Evolutionary conservation across 768 basidiomycete species (phyloP), one percentile per base, ranked within the genome.

Genomic region (Leccinum incarnatum): DNA sequence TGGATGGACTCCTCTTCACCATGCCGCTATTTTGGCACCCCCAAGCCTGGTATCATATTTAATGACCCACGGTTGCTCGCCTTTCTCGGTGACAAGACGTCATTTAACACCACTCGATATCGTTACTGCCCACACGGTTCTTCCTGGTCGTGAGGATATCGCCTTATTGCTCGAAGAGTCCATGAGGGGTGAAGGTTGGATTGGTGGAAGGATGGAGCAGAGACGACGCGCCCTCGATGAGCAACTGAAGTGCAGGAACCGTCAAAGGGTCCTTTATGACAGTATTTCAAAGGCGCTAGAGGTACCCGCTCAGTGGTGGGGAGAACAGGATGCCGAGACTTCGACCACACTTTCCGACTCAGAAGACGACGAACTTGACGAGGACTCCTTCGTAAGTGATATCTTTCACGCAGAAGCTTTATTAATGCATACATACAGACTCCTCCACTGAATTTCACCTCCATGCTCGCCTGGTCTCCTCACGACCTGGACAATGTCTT

Each of bases 1-100:
- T 60, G 95, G 96, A 34, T 98, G 97, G 97, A 94, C 93, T 10
- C 87, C 95, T 3, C 79, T 99, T 12, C 96, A 98, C 67, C 88
- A 96, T 75, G 93, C 96, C 8, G 91, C 91, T 8, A 75, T 98
- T 53, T 77, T 92, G 37, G 86, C 93, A 12, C 94, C 96, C 32
- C 91, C 95, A 3, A 95, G 95, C 2, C 78, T 98, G 21, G 83
- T 98, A 21, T 93, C 95, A 0, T 89, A 93, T 78, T 79, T 99
- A 23, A 87, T 98, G 76, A 96, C 93, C 11, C 91, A 93, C 65
- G 93, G 93, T 49, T 93, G 92, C 61, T 94, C 93, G 25, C 86
- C 91, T 0, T 86, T 91, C 61, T 82, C 86, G 5, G 70, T 83
- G 48, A 96, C 95, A 25, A 81, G 80, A 65, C 85, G 89, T 40